Evolutionary conservation across 257 asterid genomes (phyloP).

Genomic region (Ajuga chamaepitys): DNA sequence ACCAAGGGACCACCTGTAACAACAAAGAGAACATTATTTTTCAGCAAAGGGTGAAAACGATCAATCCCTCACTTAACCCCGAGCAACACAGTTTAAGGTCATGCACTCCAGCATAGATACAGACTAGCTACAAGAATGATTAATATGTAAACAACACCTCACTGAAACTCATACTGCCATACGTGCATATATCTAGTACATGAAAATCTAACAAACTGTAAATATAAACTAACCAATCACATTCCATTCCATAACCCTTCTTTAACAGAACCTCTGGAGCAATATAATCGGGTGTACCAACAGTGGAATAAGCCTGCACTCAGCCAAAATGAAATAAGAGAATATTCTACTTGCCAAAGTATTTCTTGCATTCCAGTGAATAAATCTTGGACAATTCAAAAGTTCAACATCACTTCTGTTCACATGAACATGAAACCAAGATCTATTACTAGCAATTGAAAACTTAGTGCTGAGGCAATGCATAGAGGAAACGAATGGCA

Average conservation of each 20-base stretch:
- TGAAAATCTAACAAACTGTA: not conserved
- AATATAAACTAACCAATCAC: conserved; percentile 78
- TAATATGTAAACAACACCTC: not conserved
- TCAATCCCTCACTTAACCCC: conserved; percentile 6
- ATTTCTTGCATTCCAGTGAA: conserved; percentile 16
- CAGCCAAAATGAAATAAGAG: conserved; percentile 14
- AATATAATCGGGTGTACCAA: conserved; percentile 95
- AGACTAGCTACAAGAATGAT: not conserved
- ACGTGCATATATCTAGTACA: not conserved
- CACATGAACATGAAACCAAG: conserved; percentile 14
- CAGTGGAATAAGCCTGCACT: conserved; percentile 93
- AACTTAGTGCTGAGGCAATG: conserved; percentile 1
- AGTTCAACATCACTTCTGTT: not conserved
- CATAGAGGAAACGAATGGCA: conserved; percentile 2
- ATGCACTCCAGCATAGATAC: conserved; percentile 8
- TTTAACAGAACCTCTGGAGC: conserved; percentile 94
- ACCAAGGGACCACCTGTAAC: conserved; percentile 98
- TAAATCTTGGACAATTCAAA: not conserved
- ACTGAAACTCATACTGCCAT: not conserved
- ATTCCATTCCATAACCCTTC: conserved; percentile 99
- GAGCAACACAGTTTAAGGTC: conserved; percentile 2
- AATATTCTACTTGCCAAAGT: conserved; percentile 4
- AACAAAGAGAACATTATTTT: conserved; percentile 15
- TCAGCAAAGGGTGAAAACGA: conserved; percentile 5
- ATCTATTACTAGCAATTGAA: conserved; percentile 1